Evolutionary conservation across 176 grass and related monocot species (phyloP).

Genomic region (Eragrostis nindensis): DNA sequence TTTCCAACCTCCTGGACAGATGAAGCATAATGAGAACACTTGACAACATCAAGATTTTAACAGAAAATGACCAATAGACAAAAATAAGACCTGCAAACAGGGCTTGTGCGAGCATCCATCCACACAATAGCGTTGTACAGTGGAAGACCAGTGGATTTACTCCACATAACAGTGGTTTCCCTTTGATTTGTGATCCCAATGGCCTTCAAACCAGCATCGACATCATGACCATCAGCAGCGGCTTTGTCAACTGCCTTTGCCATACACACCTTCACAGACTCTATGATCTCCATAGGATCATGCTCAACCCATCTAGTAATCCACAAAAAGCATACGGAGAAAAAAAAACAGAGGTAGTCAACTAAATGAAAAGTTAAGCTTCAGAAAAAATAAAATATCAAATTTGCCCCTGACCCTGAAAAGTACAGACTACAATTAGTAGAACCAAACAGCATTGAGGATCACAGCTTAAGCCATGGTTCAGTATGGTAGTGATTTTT

Average conservation of each 20-base stretch:
- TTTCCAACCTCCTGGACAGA: slow-evolving; percentile 71
- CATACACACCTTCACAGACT: slow-evolving; percentile 78
- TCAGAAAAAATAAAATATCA: background rate
- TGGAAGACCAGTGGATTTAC: slow-evolving; percentile 85
- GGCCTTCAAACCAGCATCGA: slow-evolving; percentile 65
- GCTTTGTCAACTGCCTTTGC: slow-evolving; percentile 62
- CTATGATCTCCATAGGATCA: slow-evolving; percentile 87
- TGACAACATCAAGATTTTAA: background rate
- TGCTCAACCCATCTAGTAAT: slow-evolving; percentile 90
- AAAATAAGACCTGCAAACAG: slow-evolving; percentile 66
- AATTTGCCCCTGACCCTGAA: background rate
- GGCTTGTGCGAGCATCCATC: slow-evolving; percentile 93
- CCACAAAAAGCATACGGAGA: slow-evolving; percentile 8
- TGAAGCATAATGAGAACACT: background rate
- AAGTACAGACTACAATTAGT: background rate
- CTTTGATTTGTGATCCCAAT: slow-evolving; percentile 95
- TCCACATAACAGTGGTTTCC: slow-evolving; percentile 93
- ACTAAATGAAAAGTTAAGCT: background rate
- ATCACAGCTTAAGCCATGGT: background rate
- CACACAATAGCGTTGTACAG: slow-evolving; percentile 93
- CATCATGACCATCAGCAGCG: slow-evolving; percentile 50
- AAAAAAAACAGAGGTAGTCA: background rate
- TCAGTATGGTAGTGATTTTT: background rate
- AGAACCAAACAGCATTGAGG: background rate
- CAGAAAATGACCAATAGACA: background rate